Conservation (phyloP, 768 basidiomycete genomes). For the Leccinum imitatum region DNA sequence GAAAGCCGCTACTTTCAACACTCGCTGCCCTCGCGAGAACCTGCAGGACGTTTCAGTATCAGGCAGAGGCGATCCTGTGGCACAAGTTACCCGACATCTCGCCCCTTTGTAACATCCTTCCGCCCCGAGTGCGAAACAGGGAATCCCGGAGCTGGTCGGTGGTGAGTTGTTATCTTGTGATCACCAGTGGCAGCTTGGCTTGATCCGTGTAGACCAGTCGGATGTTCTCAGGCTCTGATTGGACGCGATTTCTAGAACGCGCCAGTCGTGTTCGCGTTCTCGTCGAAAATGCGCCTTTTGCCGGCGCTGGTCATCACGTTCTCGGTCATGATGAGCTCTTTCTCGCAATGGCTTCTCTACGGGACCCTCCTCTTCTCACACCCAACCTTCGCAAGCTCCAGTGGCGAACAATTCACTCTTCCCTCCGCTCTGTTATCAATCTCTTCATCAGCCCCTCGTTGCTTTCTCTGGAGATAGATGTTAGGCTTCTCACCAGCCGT, state of each 20-base stretch:
- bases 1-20: conserved; percentile 14
- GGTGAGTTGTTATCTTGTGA: conserved; percentile 10
- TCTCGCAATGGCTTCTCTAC: conserved; percentile 16
- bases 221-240: conserved; percentile 16
- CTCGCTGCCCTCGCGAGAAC: conserved; percentile 30
- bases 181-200: too few species aligned
- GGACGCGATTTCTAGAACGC: conserved; percentile 20
- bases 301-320: not conserved
- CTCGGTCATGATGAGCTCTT: conserved; percentile 8
- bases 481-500: conserved; percentile 14
- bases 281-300: not conserved
- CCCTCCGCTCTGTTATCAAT: conserved; percentile 12
- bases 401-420: conserved; percentile 12
- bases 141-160: conserved; percentile 19
- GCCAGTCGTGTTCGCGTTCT: conserved; percentile 19
- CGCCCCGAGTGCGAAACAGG: conserved; percentile 13
- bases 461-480: conserved; percentile 24
- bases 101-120: conserved; percentile 19
- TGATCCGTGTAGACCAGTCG: conserved; percentile 18
- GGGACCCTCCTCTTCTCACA: conserved; percentile 20
- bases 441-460: conserved; percentile 23
- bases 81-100: conserved; percentile 10
- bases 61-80: conserved; percentile 28
- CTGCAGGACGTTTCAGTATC: conserved; percentile 20
- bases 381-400: conserved; percentile 23